phyloP scores from a whole-genome alignment of 495 filamentous ascomycete genomes.

The Lepraria neglecta region DNA sequence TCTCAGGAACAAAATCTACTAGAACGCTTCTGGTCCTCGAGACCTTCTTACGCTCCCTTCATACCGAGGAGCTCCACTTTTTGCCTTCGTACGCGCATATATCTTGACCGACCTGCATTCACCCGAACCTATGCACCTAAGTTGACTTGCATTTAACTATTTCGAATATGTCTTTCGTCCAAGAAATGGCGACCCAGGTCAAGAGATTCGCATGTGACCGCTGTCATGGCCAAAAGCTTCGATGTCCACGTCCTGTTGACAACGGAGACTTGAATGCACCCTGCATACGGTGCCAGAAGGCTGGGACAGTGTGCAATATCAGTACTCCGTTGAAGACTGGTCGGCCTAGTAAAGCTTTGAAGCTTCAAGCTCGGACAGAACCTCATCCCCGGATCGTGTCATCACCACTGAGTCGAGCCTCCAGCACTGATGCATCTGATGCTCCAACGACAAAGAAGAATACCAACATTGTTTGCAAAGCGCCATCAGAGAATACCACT shows the following conservation, averaged over 20 bases:
- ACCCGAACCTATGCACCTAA: too few species aligned
- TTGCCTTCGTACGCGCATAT: background rate
- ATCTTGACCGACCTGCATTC: background rate
- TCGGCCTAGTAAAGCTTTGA: constrained; percentile 9
- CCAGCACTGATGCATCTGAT: background rate
- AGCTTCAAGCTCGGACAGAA: constrained; percentile 2
- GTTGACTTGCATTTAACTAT: background rate
- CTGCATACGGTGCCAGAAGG: background rate
- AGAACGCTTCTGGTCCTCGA: background rate
- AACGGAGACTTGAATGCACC: background rate
- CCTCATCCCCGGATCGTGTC: background rate
- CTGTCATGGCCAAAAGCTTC: constrained; percentile 8
- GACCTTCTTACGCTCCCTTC: background rate
- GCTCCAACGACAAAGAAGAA: background rate
- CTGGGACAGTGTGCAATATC: constrained; percentile 1
- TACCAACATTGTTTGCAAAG: too few species aligned
- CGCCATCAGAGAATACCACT: background rate
- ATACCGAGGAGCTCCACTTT: background rate
- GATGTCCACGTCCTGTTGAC: constrained; percentile 1
- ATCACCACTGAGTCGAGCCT: background rate
- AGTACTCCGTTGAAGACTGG: constrained; percentile 4
- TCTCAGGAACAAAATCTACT: background rate
- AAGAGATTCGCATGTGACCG: constrained; percentile 10
- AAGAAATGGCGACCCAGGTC: background rate
- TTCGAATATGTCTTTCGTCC: background rate